phyloP scores from a whole-genome alignment of 1,139 yeast species.

The Magnusiomyces ingens region DNA sequence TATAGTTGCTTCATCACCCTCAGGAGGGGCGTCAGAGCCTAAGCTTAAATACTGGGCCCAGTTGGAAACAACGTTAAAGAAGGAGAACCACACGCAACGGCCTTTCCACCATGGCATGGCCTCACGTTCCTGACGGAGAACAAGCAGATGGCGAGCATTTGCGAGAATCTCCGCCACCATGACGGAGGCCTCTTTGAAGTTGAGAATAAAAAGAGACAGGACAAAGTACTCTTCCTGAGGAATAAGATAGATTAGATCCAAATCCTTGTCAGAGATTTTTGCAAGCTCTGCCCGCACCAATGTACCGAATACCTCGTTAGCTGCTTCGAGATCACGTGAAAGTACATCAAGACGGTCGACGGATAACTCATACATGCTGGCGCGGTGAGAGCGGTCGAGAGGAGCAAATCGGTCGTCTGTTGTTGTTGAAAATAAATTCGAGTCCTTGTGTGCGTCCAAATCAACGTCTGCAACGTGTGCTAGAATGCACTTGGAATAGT shows the following conservation, averaged over 20 bases:
- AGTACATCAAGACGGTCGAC: slow-evolving; percentile 28
- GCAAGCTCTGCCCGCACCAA: slow-evolving; percentile 22
- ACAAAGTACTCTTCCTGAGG: slow-evolving; percentile 46
- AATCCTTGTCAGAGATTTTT: slow-evolving; percentile 13
- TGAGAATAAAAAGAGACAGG: slow-evolving; percentile 43
- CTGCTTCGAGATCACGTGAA: slow-evolving; percentile 27
- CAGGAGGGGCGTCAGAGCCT: slow-evolving; percentile 22
- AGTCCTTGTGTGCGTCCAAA: slow-evolving; percentile 14
- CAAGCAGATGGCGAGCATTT: slow-evolving; percentile 31
- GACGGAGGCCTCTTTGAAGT: slow-evolving; percentile 38
- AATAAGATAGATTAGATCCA: slow-evolving; percentile 26
- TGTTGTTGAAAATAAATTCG: background rate
- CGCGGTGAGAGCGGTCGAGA: background rate
- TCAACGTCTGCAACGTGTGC: slow-evolving; percentile 40
- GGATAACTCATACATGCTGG: slow-evolving; percentile 15
- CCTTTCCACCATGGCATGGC: slow-evolving; percentile 34
- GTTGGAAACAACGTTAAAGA: slow-evolving; percentile 31
- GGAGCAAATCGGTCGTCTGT: background rate
- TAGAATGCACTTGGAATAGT: slow-evolving; percentile 31
- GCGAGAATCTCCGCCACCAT: slow-evolving; percentile 32
- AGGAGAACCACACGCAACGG: slow-evolving; percentile 39
- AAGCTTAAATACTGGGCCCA: slow-evolving; percentile 34
- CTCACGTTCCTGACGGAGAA: slow-evolving; percentile 32
- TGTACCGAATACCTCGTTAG: slow-evolving; percentile 33
- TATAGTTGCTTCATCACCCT: slow-evolving; percentile 22